These are phyloP conservation scores for Aspergillus kassunensis DNA, from an alignment of 495 filamentous ascomycete genomes.

Conservation along the genomic window DNA sequence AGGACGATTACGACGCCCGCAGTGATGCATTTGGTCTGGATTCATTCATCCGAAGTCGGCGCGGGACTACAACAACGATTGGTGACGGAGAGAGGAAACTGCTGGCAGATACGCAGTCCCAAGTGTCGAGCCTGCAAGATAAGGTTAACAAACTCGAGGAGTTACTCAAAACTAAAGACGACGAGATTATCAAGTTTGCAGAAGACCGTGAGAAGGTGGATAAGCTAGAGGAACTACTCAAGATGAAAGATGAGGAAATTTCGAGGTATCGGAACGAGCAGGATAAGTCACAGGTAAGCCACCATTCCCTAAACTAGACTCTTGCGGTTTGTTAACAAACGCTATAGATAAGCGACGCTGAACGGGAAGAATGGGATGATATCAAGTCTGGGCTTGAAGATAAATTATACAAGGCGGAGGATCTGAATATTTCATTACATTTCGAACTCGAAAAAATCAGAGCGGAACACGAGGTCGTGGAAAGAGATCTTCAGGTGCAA, in stretches of 20 bases:
- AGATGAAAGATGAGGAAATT: slow-evolving; percentile 51
- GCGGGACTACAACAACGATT: slow-evolving; percentile 47
- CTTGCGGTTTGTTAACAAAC: slow-evolving; percentile 4
- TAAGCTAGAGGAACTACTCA: slow-evolving; percentile 53
- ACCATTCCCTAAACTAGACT: background rate
- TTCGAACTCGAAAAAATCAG: slow-evolving; percentile 71
- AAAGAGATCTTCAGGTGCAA: slow-evolving; percentile 60
- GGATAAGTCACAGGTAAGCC: slow-evolving; percentile 45
- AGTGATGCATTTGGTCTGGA: slow-evolving; percentile 63
- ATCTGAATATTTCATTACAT: slow-evolving; percentile 70
- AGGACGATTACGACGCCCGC: slow-evolving; percentile 61
- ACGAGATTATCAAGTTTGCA: slow-evolving; percentile 47
- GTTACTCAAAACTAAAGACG: slow-evolving; percentile 53
- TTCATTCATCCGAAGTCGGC: slow-evolving; percentile 50
- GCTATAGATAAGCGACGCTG: slow-evolving; percentile 33
- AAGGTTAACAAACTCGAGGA: slow-evolving; percentile 71
- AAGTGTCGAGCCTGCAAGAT: slow-evolving; percentile 68
- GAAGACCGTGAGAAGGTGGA: slow-evolving; percentile 48
- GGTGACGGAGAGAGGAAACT: slow-evolving; percentile 66
- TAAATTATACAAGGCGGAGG: slow-evolving; percentile 73
- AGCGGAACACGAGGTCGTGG: slow-evolving; percentile 59
- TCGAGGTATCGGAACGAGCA: slow-evolving; percentile 31
- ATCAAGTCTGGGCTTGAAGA: slow-evolving; percentile 69
- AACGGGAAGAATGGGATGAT: slow-evolving; percentile 69
- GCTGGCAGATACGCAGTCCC: slow-evolving; percentile 70